Percentiles rank a stretch among this genome's conserved stretches.
Evolutionary conservation across 2,329 filamentous ascomycete genomes (phyloP).

Genomic region (Pestalotiopsis fici): DNA sequence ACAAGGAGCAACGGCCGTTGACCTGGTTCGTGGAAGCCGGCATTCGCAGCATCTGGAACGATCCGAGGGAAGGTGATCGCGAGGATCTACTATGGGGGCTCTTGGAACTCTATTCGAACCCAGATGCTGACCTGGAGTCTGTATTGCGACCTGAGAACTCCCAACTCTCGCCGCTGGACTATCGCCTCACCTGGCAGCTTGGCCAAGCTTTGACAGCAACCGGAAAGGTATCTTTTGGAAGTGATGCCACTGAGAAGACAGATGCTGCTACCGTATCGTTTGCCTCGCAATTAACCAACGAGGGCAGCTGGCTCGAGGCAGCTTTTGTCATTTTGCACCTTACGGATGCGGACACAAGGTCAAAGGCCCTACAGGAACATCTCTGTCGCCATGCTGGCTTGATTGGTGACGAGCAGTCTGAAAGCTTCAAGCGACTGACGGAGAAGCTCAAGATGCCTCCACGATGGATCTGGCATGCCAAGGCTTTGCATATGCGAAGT

Average conservation of each 20-base stretch:
- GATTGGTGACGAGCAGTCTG: constrained; percentile 60
- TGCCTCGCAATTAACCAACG: constrained; percentile 61
- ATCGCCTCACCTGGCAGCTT: constrained; percentile 83
- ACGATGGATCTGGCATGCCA: constrained; percentile 84
- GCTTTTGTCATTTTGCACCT: constrained; percentile 79
- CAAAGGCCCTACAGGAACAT: constrained; percentile 70
- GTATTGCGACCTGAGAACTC: constrained; percentile 77
- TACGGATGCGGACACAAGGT: constrained; percentile 61
- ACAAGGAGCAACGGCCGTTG: constrained; percentile 71
- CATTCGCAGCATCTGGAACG: constrained; percentile 60
- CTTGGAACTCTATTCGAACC: constrained; percentile 75
- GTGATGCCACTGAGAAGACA: constrained; percentile 58
- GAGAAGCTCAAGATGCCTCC: constrained; percentile 70
- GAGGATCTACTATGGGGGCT: constrained; percentile 88
- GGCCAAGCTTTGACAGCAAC: constrained; percentile 63
- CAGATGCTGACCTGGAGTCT: constrained; percentile 61
- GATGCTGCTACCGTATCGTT: constrained; percentile 70
- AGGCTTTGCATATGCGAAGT: constrained; percentile 79
- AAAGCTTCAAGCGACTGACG: constrained; percentile 60
- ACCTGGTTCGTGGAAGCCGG: constrained; percentile 69
- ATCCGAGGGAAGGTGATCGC: constrained; percentile 56
- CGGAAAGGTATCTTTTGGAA: constrained; percentile 52
- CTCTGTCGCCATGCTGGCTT: constrained; percentile 70
- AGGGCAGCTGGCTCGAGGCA: constrained; percentile 69
- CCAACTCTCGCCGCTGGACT: constrained; percentile 73